phyloP scores from a whole-genome alignment of 371 early-diverging fungal genomes.

The Apophysomyces trapeziformis region DNA sequence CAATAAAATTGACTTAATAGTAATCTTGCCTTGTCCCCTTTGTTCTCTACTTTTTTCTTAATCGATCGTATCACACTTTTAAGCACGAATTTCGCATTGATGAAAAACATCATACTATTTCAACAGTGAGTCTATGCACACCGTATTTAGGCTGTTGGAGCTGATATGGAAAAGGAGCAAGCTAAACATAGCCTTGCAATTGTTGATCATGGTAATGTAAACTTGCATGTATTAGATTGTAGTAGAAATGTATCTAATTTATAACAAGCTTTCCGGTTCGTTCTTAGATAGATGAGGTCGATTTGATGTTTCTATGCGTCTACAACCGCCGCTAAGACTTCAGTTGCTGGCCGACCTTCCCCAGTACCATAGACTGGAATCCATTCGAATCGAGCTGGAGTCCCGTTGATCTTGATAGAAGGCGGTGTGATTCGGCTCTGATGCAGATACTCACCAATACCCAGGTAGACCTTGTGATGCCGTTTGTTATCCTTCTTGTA shows the following conservation, averaged over 20 bases:
- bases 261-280: conserved; percentile 13
- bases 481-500: conserved; percentile 30
- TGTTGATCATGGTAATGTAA: too few species aligned
- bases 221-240: too few species aligned
- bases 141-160: too few species aligned
- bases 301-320: neutral
- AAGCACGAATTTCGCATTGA: too few species aligned
- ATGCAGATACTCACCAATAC: conserved; percentile 30
- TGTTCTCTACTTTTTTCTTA: too few species aligned
- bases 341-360: conserved; percentile 29
- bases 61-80: too few species aligned
- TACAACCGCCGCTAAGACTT: conserved; percentile 30
- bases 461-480: conserved; percentile 31
- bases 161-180: too few species aligned
- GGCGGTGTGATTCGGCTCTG: conserved; percentile 7
- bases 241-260: neutral
- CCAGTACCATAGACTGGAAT: conserved; percentile 29
- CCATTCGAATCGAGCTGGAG: conserved; percentile 25
- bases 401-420: conserved; percentile 30
- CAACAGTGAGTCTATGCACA: too few species aligned
- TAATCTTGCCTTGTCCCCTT: too few species aligned
- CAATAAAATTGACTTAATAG: too few species aligned
- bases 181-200: too few species aligned
- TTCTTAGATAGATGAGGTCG: conserved; percentile 15
- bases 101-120: too few species aligned